Evolutionary conservation across 2,329 filamentous ascomycete species (phyloP).

Genomic region (Fusarium albosuccineum): DNA sequence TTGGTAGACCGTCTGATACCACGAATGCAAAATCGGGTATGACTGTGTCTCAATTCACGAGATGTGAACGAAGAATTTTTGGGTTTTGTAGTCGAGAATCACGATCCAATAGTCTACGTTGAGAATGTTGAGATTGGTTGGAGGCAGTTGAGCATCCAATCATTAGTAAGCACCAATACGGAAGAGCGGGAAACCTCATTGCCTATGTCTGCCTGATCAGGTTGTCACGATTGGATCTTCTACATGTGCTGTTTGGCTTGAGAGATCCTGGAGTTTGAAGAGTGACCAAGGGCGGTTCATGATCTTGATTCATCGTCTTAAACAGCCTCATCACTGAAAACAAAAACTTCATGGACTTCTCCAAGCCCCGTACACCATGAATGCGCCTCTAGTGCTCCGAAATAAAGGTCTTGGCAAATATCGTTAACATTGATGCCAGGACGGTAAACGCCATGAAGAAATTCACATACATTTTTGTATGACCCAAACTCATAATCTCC

Average conservation of each 20-base stretch:
- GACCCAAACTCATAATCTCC: conserved; percentile 45
- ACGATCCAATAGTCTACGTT: too few relatives aligned
- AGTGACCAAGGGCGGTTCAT: conserved; percentile 10
- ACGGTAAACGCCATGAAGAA: conserved; percentile 42
- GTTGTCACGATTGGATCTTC: not conserved
- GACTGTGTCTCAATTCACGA: not conserved
- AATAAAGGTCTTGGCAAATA: conserved; percentile 35
- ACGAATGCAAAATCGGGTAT: conserved; percentile 33
- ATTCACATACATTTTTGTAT: conserved; percentile 50
- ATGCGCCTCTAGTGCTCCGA: conserved; percentile 39
- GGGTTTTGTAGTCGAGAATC: not conserved
- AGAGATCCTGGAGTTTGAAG: not conserved
- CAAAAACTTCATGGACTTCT: conserved; percentile 20
- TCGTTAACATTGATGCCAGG: conserved; percentile 45
- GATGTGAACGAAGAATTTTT: not conserved
- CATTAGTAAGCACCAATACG: conserved; percentile 16
- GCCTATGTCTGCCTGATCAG: not conserved
- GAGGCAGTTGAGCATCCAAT: not conserved
- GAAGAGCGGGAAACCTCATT: not conserved
- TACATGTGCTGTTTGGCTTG: too few relatives aligned
- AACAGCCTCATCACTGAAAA: conserved; percentile 21
- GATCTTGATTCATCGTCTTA: conserved; percentile 29
- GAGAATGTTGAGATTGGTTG: not conserved
- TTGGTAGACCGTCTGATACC: conserved; percentile 16
- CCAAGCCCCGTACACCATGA: conserved; percentile 24